A percentile compares a stretch with the other conserved stretches of the same genome.
Conservation (phyloP, 352 stramenopile species). For the Pythium rhizo-oryzae region DNA sequence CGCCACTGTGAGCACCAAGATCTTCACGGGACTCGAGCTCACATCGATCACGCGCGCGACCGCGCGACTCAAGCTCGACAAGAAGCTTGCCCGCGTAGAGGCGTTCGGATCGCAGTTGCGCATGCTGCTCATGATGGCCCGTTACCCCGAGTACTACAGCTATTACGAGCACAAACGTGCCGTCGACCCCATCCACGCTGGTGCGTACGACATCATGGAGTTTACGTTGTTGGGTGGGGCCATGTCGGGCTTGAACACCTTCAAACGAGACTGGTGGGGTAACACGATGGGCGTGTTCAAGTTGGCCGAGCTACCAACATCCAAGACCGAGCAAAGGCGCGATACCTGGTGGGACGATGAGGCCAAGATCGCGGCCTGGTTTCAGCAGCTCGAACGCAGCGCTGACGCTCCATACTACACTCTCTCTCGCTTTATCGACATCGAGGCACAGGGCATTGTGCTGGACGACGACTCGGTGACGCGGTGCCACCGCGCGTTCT, state of each 20-base stretch:
- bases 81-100: slow-evolving; percentile 27
- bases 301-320: slow-evolving; percentile 29
- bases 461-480: slow-evolving; percentile 36
- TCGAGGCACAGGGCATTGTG: slow-evolving; percentile 25
- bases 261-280: slow-evolving; percentile 36
- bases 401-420: slow-evolving; percentile 28
- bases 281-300: slow-evolving; percentile 43
- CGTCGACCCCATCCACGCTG: background rate
- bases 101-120: slow-evolving; percentile 28
- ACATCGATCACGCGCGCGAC: slow-evolving; percentile 24
- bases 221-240: slow-evolving; percentile 32
- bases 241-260: slow-evolving; percentile 39
- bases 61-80: slow-evolving; percentile 31
- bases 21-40: slow-evolving; percentile 16
- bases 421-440: slow-evolving; percentile 33
- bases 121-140: slow-evolving; percentile 36
- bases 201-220: slow-evolving; percentile 26
- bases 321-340: background rate
- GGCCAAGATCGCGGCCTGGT: slow-evolving; percentile 33
- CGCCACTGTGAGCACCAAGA: slow-evolving; percentile 11
- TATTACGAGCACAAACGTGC: slow-evolving; percentile 17
- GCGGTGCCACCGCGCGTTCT: slow-evolving; percentile 42
- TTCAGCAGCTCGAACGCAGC: slow-evolving; percentile 32
- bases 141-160: slow-evolving; percentile 44
- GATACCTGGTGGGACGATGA: slow-evolving; percentile 45